Base-by-base conservation (phyloP, 306 rosid species). In the Medicago arabica region DNA sequence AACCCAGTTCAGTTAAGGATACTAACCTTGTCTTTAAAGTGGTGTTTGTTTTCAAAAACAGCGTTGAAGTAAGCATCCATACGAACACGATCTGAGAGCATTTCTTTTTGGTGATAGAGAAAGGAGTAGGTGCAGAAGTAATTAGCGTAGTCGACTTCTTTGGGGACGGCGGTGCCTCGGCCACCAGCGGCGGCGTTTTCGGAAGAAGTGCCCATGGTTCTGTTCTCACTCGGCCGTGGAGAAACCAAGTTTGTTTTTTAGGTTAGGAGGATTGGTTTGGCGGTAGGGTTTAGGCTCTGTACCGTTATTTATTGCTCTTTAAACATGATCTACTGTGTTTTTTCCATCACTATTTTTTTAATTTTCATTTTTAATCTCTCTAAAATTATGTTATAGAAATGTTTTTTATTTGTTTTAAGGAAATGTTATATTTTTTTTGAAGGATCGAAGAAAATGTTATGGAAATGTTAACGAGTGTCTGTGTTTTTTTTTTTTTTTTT, bases 21-120 rank as follows among this genome's bases (percentile, higher is more conserved):
- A 61, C 12, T 8, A 25, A 95, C 99, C 96, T 92, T 92, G 76
- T 89, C 97, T 9, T n/a, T 17, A 80, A 92, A 95, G 83, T 92
- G 99, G 44, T 80, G 90, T 76, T 89, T 95, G 88, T 95, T 95
- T 81, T 84, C 68, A 57, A 92, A 90, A 78, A 95, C 85, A 75
- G 99, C 89, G 68, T 89, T 83, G 86, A 75, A 89, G 83, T 92
- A 95, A 78, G 98, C 91, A 79, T 95, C 96, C 99, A 95, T 95
- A 74, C 99, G 99, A 83, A 95, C 99, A 38, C 98, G 93, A 74
- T 95, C 99, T 34, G 93, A 95, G 75, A 95, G 99, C 99, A 92
- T 95, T 82, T 95, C 98, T 87, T 95, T 95, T 87, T 95, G 99
- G 85, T 95, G 99, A 78, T 88, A 95, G 10, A 95, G 92, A 53